Base-by-base conservation (phyloP, 2,329 filamentous ascomycete genomes). In the Fusarium sp. region DNA sequence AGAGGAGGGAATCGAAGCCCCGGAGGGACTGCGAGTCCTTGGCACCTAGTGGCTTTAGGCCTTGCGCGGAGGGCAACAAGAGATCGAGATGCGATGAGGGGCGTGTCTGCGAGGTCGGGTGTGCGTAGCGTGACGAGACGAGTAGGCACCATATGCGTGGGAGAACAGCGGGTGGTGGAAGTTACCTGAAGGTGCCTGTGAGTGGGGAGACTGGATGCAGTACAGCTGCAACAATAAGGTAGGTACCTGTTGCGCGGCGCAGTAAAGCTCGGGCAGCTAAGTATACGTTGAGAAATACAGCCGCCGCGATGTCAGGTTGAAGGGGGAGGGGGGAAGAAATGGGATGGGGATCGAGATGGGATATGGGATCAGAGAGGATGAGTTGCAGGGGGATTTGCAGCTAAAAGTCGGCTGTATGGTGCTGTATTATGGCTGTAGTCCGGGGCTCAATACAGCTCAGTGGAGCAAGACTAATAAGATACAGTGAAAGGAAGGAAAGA, bases 21-120 rank as follows among this genome's bases (percentile, higher is more conserved):
- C 69, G 57, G 68, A 68, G 67, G 70, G 72, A 74, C 72, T 66
- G 68, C 66, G 70, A 74, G 59, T 73, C 70, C 67, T 65, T 60
- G 63, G 63, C 70, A 63, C 71, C 61, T 72, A 71, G 61, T 69
- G 66, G 66, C 69, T 73, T 68, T 57, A 60, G 58, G 69, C 50
- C 68, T 50, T 74, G 69, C 56, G 64, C 64, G 58, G 64, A 35
- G 38, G 64, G 63, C 66, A 69, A 71, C 67, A 73, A 50, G 63
- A 70, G 72, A 77, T 77, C 71, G 75, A 75, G 72, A 72, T 75
- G 72, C 63, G 57, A 58, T 54, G 62, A 68, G 63, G 62, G 66
- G 69, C 58, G 71, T 57, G 65, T 57, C 53, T 42, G 61, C 41
- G 54, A 69, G 43, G 28, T 63, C 50, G 58, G 67, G 63, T 68